phyloP scores from a whole-genome alignment of 2,329 filamentous ascomycete genomes.

The Colletotrichum viniferum region DNA sequence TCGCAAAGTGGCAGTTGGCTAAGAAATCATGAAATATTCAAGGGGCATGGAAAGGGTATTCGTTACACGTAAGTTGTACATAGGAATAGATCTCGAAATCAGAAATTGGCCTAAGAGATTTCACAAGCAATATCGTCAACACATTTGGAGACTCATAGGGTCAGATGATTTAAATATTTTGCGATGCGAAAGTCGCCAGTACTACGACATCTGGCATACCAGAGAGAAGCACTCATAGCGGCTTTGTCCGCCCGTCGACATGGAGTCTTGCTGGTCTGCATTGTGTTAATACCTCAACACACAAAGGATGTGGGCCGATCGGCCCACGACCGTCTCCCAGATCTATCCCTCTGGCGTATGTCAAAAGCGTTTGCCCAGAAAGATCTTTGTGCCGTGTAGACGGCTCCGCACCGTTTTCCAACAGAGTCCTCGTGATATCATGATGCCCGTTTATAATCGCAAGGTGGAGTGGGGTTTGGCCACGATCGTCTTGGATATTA shows the following conservation, averaged over 20 bases:
- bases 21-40: background rate
- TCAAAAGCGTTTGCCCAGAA: background rate
- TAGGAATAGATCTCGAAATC: background rate
- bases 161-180: too few species aligned
- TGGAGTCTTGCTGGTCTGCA: background rate
- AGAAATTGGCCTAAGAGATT: background rate
- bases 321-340: background rate
- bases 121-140: background rate
- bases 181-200: too few species aligned
- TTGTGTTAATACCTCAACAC: background rate
- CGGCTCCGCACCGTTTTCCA: background rate
- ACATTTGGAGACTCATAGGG: background rate
- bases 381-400: background rate
- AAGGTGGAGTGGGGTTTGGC: background rate
- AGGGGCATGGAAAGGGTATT: background rate
- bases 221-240: background rate
- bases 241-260: background rate
- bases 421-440: background rate
- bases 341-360: background rate
- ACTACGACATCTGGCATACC: too few species aligned
- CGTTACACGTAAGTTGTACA: rapidly evolving
- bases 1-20: background rate
- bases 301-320: background rate
- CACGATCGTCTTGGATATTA: background rate
- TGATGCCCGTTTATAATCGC: background rate